phyloP scores from a whole-genome alignment of 2,329 filamentous ascomycete species.

The Colletotrichum tofieldiae region DNA sequence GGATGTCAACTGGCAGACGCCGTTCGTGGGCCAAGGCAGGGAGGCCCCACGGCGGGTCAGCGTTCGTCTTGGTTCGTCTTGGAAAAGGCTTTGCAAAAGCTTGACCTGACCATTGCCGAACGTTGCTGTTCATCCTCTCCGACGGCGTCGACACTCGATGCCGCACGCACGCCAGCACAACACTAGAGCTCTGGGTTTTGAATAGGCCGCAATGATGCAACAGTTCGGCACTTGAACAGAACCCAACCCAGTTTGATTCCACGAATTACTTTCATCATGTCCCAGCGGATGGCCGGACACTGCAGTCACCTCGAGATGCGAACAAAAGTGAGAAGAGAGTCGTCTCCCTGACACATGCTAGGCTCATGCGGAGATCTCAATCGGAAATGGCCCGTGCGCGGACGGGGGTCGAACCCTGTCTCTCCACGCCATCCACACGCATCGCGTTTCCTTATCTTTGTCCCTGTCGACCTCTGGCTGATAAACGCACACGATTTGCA shows the following conservation, averaged over 20 bases:
- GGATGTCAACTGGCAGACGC: background rate
- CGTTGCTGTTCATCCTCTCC: background rate
- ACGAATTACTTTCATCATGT: background rate
- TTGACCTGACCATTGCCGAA: conserved; percentile 25
- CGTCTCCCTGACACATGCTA: background rate
- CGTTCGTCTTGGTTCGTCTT: conserved; percentile 14
- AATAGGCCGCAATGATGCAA: background rate
- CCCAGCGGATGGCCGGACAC: too few species aligned
- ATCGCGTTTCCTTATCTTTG: conserved; percentile 40
- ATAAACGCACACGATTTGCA: conserved; percentile 36
- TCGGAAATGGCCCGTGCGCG: conserved; percentile 28
- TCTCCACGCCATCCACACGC: conserved; percentile 42
- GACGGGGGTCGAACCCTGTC: background rate
- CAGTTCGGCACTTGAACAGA: background rate
- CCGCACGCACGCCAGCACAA: background rate
- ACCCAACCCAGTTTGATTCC: too few species aligned
- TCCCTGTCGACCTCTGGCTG: conserved; percentile 27
- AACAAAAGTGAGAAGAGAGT: background rate
- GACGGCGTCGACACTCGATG: background rate
- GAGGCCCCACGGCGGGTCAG: conserved; percentile 13
- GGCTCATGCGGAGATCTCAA: conserved; percentile 31
- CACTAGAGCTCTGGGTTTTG: too few species aligned
- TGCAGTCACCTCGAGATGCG: background rate
- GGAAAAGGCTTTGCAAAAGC: conserved; percentile 41
- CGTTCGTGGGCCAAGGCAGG: background rate